phyloP scores from a whole-genome alignment of 225 moss, liverwort and hornwort genomes.

The Neckera pumila region DNA sequence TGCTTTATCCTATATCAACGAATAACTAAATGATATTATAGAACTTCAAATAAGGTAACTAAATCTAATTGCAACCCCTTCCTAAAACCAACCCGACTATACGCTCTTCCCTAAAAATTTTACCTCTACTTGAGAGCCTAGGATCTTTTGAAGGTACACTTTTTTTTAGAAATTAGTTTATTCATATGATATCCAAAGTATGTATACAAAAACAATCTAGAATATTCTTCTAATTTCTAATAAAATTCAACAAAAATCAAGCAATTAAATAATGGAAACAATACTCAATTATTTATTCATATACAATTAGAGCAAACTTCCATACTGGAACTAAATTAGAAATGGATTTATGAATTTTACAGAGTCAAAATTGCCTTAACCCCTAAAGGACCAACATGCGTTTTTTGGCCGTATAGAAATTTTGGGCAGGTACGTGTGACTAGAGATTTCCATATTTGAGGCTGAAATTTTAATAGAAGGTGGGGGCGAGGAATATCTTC shows the following conservation, averaged over 20 bases:
- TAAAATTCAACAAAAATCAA: not conserved
- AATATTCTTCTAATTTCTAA: accelerated
- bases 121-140: not conserved
- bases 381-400: no score
- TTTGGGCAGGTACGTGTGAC: no score
- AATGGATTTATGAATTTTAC: no score
- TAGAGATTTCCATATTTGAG: no score
- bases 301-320: not conserved
- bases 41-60: not conserved
- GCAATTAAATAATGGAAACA: accelerated
- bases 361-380: no score
- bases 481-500: no score
- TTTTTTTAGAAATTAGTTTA: not conserved
- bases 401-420: no score
- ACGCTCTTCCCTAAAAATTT: not conserved
- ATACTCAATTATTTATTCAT: not conserved
- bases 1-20: not conserved
- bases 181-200: accelerated
- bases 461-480: no score
- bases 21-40: not conserved
- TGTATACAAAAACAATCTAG: accelerated
- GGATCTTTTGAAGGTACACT: accelerated
- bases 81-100: not conserved
- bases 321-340: accelerated
- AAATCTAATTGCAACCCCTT: not conserved